Evolutionary conservation across 176 grass and related monocot species (phyloP).

Genomic region (Hordeum marinum): DNA sequence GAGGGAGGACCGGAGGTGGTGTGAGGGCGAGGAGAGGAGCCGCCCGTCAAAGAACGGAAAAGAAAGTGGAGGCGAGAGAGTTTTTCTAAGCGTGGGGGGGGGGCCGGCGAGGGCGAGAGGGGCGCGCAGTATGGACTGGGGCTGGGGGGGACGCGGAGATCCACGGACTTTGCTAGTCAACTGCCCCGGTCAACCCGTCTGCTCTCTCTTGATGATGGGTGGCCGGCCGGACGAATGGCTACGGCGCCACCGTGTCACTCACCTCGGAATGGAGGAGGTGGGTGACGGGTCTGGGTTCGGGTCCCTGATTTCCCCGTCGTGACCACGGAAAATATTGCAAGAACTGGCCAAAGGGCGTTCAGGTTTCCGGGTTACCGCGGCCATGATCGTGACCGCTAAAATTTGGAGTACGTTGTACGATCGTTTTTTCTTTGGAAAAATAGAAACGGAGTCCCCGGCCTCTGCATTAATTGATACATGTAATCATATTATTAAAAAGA

Average conservation of each 20-base stretch:
- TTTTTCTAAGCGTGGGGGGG: conserved; percentile 29
- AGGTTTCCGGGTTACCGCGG: neutral
- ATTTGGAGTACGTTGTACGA: neutral
- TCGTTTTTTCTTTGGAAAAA: too few relatives aligned
- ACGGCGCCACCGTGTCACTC: neutral
- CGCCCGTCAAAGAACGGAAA: conserved; percentile 29
- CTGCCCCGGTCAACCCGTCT: conserved; percentile 24
- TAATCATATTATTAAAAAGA: too few relatives aligned
- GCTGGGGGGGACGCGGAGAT: conserved; percentile 30
- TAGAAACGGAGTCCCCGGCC: too few relatives aligned
- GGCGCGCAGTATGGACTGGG: neutral
- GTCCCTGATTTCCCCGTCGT: neutral
- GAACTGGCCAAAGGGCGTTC: neutral
- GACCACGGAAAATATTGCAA: neutral
- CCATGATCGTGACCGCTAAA: too few relatives aligned
- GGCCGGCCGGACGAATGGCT: neutral
- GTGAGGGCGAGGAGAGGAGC: neutral
- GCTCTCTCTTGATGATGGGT: neutral
- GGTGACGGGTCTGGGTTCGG: neutral
- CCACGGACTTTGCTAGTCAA: conserved; percentile 30
- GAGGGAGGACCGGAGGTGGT: neutral
- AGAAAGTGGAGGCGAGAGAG: conserved; percentile 23
- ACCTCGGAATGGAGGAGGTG: neutral
- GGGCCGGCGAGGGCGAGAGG: neutral
- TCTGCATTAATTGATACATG: too few relatives aligned